Conservation (phyloP, 495 filamentous ascomycete species). For the Cryomyces minteri region DNA sequence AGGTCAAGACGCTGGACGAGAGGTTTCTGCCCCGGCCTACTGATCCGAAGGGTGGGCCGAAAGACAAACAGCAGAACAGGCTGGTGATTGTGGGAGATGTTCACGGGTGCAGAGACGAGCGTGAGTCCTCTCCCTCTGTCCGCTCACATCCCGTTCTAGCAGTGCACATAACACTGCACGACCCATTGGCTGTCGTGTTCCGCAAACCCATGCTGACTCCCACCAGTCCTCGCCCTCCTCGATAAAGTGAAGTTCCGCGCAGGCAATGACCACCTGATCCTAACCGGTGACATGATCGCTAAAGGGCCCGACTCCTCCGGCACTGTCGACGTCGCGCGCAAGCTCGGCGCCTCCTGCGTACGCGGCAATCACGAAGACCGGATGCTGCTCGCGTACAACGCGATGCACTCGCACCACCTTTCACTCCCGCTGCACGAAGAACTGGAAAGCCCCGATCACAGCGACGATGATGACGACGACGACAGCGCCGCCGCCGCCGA, state of each 20-base stretch:
- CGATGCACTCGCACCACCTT: constrained; percentile 19
- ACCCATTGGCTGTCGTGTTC: background rate
- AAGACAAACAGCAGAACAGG: constrained; percentile 14
- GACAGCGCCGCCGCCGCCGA: constrained; percentile 6
- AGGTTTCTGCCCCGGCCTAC: constrained; percentile 15
- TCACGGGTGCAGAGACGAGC: constrained; percentile 57
- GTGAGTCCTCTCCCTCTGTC: background rate
- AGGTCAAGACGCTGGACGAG: constrained; percentile 25
- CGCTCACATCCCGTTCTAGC: background rate
- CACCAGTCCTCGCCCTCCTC: constrained; percentile 33
- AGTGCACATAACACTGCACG: background rate
- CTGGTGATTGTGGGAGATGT: constrained; percentile 78
- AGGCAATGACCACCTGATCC: constrained; percentile 54
- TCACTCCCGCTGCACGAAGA: background rate
- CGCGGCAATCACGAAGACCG: constrained; percentile 90
- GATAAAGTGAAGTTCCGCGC: constrained; percentile 43
- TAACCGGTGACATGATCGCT: constrained; percentile 69
- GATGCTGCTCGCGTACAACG: constrained; percentile 36
- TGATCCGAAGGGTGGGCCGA: background rate
- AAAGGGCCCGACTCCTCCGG: constrained; percentile 75
- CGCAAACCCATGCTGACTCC: background rate
- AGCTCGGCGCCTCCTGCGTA: constrained; percentile 54
- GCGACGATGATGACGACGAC: constrained; percentile 5
- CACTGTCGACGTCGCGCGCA: constrained; percentile 55
- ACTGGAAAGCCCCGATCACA: constrained; percentile 1